phyloP scores from a whole-genome alignment of 305 asterid genomes.

The Fraxinus greggii region DNA sequence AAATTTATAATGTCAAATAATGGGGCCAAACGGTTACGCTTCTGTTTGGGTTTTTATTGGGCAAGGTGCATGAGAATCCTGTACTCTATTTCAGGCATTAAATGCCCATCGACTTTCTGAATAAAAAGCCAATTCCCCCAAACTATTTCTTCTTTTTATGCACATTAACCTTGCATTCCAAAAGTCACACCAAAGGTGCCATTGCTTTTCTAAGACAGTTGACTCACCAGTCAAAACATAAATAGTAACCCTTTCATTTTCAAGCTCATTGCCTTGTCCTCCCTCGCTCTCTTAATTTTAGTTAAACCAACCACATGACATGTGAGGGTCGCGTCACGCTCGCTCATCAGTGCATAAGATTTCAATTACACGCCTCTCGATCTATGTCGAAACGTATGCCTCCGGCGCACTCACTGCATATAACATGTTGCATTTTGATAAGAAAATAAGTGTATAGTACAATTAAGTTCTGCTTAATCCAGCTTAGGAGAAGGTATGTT shows the following conservation, averaged over 20 bases:
- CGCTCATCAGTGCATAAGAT: neutral
- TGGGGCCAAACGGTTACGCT: too few species aligned
- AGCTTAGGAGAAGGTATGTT: neutral
- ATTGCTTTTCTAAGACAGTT: conserved; percentile 26
- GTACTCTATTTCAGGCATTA: conserved; percentile 18
- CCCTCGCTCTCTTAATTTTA: neutral
- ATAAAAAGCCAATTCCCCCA: conserved; percentile 28
- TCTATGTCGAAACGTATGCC: neutral
- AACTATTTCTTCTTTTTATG: conserved; percentile 67
- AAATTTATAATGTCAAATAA: too few species aligned
- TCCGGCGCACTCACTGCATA: neutral
- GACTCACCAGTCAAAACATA: conserved; percentile 40
- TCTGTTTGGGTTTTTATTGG: neutral
- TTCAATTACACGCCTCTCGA: neutral
- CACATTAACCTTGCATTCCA: conserved; percentile 20
- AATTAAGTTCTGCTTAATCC: neutral
- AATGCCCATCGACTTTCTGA: conserved; percentile 33
- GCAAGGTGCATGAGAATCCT: neutral
- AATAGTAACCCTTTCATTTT: conserved; percentile 22
- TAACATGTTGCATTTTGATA: neutral
- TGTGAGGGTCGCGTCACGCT: neutral
- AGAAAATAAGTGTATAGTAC: neutral
- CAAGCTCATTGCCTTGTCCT: neutral
- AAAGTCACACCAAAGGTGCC: conserved; percentile 48
- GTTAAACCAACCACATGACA: neutral